Conservation (phyloP, 1,284 basidiomycete species). For the Sutorius eximius region DNA sequence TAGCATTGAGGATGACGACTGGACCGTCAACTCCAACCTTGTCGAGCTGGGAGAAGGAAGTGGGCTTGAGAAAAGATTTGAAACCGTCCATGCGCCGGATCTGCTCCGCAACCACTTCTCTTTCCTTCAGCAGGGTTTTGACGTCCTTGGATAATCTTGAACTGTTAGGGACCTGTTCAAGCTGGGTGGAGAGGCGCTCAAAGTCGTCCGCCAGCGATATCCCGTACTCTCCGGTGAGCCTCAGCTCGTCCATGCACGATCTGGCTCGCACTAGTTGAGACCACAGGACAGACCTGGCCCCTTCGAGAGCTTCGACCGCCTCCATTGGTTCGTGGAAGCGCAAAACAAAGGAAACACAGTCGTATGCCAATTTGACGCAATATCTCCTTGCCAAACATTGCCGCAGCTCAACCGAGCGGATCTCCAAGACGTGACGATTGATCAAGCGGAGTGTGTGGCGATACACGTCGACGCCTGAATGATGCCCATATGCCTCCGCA, state of each 20-base stretch:
- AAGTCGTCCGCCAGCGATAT: constrained; percentile 26
- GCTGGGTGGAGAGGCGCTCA: constrained; percentile 22
- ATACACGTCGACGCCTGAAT: constrained; percentile 29
- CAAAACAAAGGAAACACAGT: constrained; percentile 25
- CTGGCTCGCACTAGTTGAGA: constrained; percentile 24
- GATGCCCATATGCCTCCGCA: constrained; percentile 22
- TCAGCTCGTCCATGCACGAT: constrained; percentile 29
- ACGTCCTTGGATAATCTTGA: constrained; percentile 14
- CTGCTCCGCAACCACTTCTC: constrained; percentile 23
- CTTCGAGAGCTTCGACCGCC: constrained; percentile 28
- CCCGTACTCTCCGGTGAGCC: constrained; percentile 19
- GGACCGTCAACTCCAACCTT: constrained; percentile 36
- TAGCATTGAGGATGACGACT: constrained; percentile 37
- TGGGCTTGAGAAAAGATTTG: constrained; percentile 26
- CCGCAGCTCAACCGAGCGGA: constrained; percentile 22
- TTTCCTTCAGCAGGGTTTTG: constrained; percentile 24
- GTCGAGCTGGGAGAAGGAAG: constrained; percentile 29
- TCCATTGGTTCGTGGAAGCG: constrained; percentile 17
- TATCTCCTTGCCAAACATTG: constrained; percentile 18
- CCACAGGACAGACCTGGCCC: constrained; percentile 28
- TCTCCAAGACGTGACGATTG: constrained; percentile 11
- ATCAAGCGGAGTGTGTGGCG: constrained; percentile 21
- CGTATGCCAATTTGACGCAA: constrained; percentile 14
- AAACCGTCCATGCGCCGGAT: constrained; percentile 33
- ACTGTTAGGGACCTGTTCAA: constrained; percentile 16